phyloP scores from a whole-genome alignment of 2,329 filamentous ascomycete genomes.

The Xylariaceae sp. region DNA sequence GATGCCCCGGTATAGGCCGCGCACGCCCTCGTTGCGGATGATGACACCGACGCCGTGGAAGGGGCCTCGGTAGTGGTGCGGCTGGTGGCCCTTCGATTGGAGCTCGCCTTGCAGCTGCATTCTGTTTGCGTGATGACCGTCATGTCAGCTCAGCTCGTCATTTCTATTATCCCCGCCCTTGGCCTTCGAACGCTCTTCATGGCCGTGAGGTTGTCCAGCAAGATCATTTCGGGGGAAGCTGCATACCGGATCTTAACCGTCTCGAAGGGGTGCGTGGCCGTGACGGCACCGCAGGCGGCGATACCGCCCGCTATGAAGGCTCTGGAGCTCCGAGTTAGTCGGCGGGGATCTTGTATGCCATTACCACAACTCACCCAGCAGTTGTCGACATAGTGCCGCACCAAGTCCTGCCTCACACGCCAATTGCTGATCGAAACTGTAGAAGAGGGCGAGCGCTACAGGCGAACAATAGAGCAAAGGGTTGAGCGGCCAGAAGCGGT shows the following conservation, averaged over 20 bases:
- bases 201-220: background rate
- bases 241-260: conserved; percentile 95
- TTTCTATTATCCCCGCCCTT: background rate
- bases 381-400: conserved; percentile 40
- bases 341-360: background rate
- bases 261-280: conserved; percentile 96
- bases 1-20: conserved; percentile 85
- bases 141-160: conserved; percentile 20
- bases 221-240: conserved; percentile 1
- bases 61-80: conserved; percentile 88
- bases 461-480: background rate
- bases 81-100: conserved; percentile 82
- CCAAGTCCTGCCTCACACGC: conserved; percentile 23
- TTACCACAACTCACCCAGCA: conserved; percentile 33
- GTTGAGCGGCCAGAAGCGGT: conserved; percentile 26
- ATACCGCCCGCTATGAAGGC: conserved; percentile 96
- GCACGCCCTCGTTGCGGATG: conserved; percentile 84
- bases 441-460: background rate
- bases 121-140: conserved; percentile 50
- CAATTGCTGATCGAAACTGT: conserved; percentile 9
- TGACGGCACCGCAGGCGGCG: conserved; percentile 95
- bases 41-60: conserved; percentile 92
- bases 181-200: background rate
- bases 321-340: conserved; percentile 47
- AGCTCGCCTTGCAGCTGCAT: conserved; percentile 97